Base-by-base conservation (phyloP, 805 yeast species). In the Metschnikowia colocasiae region DNA sequence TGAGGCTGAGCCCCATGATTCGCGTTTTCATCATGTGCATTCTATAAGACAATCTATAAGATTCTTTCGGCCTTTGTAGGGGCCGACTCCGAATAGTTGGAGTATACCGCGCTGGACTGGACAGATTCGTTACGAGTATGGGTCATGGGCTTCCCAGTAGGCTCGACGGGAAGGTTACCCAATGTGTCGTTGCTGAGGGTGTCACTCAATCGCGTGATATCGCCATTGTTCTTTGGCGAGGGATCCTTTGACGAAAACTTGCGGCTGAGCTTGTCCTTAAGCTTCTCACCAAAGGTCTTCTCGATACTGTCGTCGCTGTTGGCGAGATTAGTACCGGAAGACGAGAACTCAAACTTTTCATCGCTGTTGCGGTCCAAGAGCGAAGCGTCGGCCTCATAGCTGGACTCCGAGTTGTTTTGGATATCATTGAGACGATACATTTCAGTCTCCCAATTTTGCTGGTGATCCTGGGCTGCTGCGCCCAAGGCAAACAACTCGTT, bases 371-470 rank as follows among this genome's bases (percentile, higher is more conserved):
- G 35, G 12, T 46, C 43, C 1, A 32, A 8, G 9, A 37, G 32
- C 19, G 33, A 36, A 7, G 26, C 35, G 2, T 36, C 48, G n/a
- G 9, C 44, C 27, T 40, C 37, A 16, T 44, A 30, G 32, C 22
- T 33, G 33, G 20, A 31, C 6, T 41, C 41, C 1, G 53, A 41
- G 4, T 44, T 40, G 30, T 48, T 48, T 25, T 42, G 48, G 43
- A 58, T 33, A 22, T 69, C 74, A 47, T 69, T 69, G 53, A 78
- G 63, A 41, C 72, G 71, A 61, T 73, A 74, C 79, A 83, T 78
- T 60, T 84, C 84, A 36, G 74, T 67, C 54, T 85, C 90, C 90
- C 94, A 85, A 76, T 37, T 73, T 78, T 54, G 82, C 79, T 63
- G 87, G 95, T 52, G 87, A 88, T 50, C 58, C 37, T 55, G 55